Evolutionary conservation across 768 basidiomycete genomes (phyloP).

Genomic region (Phylloporus arenicola): DNA sequence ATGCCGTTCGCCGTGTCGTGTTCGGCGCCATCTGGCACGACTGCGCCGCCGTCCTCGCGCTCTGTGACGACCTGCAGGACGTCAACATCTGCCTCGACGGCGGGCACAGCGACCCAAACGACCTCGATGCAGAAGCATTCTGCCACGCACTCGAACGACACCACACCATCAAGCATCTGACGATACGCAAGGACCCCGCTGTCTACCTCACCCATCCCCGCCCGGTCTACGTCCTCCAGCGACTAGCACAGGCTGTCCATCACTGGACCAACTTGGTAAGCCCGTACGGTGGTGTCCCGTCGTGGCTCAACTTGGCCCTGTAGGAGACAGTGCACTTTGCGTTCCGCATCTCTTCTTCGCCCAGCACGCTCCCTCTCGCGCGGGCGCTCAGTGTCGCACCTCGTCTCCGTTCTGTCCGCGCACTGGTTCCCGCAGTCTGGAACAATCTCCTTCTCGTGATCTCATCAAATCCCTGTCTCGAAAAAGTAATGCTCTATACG

Average conservation of each 20-base stretch:
- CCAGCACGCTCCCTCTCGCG: slow-evolving; percentile 25
- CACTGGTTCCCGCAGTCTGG: slow-evolving; percentile 56
- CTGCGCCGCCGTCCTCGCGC: slow-evolving; percentile 35
- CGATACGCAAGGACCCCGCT: slow-evolving; percentile 45
- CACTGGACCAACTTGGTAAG: slow-evolving; percentile 47
- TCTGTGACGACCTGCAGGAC: slow-evolving; percentile 30
- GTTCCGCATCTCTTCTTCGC: slow-evolving; percentile 48
- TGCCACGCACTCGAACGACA: slow-evolving; percentile 38
- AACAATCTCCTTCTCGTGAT: slow-evolving; percentile 48
- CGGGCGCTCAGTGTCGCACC: slow-evolving; percentile 38
- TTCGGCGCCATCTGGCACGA: slow-evolving; percentile 38
- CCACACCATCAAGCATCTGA: slow-evolving; percentile 39
- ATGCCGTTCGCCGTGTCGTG: slow-evolving; percentile 38
- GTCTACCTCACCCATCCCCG: slow-evolving; percentile 53
- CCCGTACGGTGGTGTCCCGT: slow-evolving; percentile 2
- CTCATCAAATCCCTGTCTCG: slow-evolving; percentile 43
- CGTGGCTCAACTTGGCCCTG: slow-evolving; percentile 3
- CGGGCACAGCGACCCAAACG: slow-evolving; percentile 4
- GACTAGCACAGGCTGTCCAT: slow-evolving; percentile 41
- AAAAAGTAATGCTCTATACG: slow-evolving; percentile 38
- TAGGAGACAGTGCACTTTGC: slow-evolving; percentile 52
- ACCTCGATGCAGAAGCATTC: slow-evolving; percentile 32
- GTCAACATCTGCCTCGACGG: slow-evolving; percentile 36
- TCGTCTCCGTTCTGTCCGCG: slow-evolving; percentile 44
- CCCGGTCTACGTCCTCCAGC: slow-evolving; percentile 39